phyloP scores from a whole-genome alignment of 495 filamentous ascomycete genomes.

The Aspergillus diversus region DNA sequence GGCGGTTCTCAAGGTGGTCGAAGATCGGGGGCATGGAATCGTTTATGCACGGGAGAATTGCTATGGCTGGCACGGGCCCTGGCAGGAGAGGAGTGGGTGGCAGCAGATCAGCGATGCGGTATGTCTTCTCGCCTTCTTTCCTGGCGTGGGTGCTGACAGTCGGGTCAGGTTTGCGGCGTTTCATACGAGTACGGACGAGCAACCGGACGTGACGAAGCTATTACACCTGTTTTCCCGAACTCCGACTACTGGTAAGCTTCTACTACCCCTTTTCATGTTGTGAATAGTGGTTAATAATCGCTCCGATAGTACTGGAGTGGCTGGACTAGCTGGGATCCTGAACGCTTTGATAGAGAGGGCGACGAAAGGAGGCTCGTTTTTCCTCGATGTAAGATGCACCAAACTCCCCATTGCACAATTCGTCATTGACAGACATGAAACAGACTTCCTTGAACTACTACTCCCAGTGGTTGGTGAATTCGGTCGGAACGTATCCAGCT shows the following conservation, averaged over 20 bases:
- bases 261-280: too few relatives aligned
- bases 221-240: conserved; percentile 29
- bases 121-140: neutral
- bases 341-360: conserved; percentile 38
- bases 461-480: neutral
- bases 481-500: neutral
- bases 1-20: conserved; percentile 50
- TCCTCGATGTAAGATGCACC: conserved; percentile 21
- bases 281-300: neutral
- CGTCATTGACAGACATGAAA: too few relatives aligned
- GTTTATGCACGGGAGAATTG: conserved; percentile 69
- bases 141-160: too few relatives aligned
- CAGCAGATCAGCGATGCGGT: conserved; percentile 54
- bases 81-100: conserved; percentile 45
- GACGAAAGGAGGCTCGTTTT: conserved; percentile 37
- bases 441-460: neutral
- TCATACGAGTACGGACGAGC: conserved; percentile 27
- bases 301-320: conserved; percentile 28
- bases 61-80: conserved; percentile 53
- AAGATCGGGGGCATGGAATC: conserved; percentile 53
- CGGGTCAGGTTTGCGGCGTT: conserved; percentile 15
- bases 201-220: conserved; percentile 32
- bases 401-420: too few relatives aligned
- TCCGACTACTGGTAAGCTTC: conserved; percentile 25
- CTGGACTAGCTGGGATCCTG: conserved; percentile 33